A percentile compares a stretch with the other conserved stretches of the same genome.
Evolutionary conservation across 306 rosid genomes (phyloP).

Genomic region (Lablab purpureus): DNA sequence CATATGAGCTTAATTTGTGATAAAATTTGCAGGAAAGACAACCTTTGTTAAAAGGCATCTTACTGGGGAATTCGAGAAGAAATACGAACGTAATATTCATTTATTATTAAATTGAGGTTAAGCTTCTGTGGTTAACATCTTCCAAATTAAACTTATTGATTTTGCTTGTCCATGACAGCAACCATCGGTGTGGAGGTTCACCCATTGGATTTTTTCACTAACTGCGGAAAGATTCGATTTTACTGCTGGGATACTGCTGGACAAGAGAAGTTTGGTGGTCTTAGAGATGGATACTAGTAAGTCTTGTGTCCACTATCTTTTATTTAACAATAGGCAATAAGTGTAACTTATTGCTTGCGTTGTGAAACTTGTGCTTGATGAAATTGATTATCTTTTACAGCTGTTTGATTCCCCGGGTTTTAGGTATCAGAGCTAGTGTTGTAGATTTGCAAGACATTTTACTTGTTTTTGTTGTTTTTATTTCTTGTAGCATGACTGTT

Average conservation of each 20-base stretch:
- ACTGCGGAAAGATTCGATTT: slow-evolving; percentile 79
- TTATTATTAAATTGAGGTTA: neutral
- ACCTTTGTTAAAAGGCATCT: slow-evolving; percentile 85
- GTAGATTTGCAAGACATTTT: no score
- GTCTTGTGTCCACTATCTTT: neutral
- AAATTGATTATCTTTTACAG: no score
- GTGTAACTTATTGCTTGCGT: no score
- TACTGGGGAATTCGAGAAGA: slow-evolving; percentile 83
- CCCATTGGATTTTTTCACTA: slow-evolving; percentile 79
- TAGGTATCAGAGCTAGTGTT: no score
- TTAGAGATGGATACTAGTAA: slow-evolving; percentile 79
- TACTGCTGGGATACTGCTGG: slow-evolving; percentile 92
- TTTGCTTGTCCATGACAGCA: slow-evolving; percentile 46
- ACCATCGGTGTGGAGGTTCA: slow-evolving; percentile 89
- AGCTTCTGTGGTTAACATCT: neutral
- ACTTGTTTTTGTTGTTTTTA: no score
- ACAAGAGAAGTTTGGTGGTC: slow-evolving; percentile 83
- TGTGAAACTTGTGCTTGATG: no score
- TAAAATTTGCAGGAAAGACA: slow-evolving; percentile 67
- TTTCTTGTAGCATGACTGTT: no score
- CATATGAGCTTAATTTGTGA: neutral
- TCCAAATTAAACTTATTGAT: neutral
- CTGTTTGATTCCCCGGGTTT: no score
- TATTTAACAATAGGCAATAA: no score
- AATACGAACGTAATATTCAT: slow-evolving; percentile 69